A percentile compares a stretch with the other conserved stretches of the same genome.
These are phyloP conservation scores for Termitomyces sp. DNA, from an alignment of 768 basidiomycete species.

Conservation along the genomic window DNA sequence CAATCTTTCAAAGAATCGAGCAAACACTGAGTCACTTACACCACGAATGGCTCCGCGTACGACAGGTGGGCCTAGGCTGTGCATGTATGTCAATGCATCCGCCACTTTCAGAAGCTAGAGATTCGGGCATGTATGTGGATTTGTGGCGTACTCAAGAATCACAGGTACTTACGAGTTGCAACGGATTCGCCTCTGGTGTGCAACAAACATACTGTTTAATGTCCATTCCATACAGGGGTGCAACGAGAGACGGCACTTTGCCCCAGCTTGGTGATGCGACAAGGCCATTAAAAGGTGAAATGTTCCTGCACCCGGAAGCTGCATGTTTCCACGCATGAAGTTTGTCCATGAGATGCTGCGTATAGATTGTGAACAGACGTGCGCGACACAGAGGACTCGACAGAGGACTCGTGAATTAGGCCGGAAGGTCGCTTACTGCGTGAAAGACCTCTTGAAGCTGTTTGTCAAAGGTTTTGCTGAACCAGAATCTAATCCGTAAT, in stretches of 20 bases:
- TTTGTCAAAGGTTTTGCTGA: neutral
- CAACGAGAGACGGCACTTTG: conserved; percentile 10
- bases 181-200: conserved; percentile 1
- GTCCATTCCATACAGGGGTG: conserved; percentile 10
- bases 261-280: neutral
- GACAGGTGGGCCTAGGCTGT: conserved; percentile 18
- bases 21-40: conserved; percentile 13
- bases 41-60: conserved; percentile 22
- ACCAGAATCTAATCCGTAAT: conserved; percentile 13
- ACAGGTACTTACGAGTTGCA: conserved; percentile 6
- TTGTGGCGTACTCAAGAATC: neutral
- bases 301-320: conserved; percentile 9
- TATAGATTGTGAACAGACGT: neutral
- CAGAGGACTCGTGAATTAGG: neutral
- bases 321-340: conserved; percentile 15
- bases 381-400: neutral
- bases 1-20: neutral
- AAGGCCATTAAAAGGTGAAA: conserved; percentile 14
- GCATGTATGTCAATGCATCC: conserved; percentile 19
- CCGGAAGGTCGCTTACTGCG: conserved; percentile 1
- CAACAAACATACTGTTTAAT: conserved; percentile 10
- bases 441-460: neutral
- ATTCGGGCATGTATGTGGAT: neutral
- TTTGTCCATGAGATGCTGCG: conserved; percentile 6
- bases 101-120: conserved; percentile 16